These are phyloP conservation scores for Calonectria pseudoturangicola DNA, from an alignment of 2,329 filamentous ascomycete species.

Conservation along the genomic window DNA sequence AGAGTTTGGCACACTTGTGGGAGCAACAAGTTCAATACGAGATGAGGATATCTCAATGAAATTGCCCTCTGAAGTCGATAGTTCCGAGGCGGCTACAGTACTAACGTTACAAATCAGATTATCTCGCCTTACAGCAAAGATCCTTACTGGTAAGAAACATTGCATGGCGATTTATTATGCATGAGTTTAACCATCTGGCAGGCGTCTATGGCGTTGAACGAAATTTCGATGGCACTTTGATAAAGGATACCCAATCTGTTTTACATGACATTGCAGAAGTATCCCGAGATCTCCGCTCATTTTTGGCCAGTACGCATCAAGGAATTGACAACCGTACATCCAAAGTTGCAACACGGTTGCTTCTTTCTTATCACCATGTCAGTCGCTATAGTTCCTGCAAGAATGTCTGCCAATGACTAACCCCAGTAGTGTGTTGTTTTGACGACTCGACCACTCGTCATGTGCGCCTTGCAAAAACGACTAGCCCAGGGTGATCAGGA, in stretches of 20 bases:
- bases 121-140: slow-evolving; percentile 23
- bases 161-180: neutral
- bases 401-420: neutral
- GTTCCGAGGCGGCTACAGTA: neutral
- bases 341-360: slow-evolving; percentile 13
- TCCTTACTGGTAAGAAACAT: neutral
- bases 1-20: slow-evolving; percentile 31
- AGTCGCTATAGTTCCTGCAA: neutral
- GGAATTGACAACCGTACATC: slow-evolving; percentile 25
- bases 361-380: slow-evolving; percentile 29
- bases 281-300: slow-evolving; percentile 15
- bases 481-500: neutral
- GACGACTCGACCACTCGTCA: slow-evolving; percentile 26
- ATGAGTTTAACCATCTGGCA: neutral
- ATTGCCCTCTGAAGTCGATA: slow-evolving; percentile 25
- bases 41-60: slow-evolving; percentile 37
- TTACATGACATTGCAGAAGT: slow-evolving; percentile 18
- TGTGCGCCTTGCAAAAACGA: slow-evolving; percentile 15
- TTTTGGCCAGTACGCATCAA: slow-evolving; percentile 4
- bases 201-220: slow-evolving; percentile 32
- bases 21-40: slow-evolving; percentile 33
- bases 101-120: slow-evolving; percentile 26
- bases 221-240: slow-evolving; percentile 31
- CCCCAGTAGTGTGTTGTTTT: slow-evolving; percentile 23
- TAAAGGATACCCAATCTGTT: slow-evolving; percentile 33